Conservation (phyloP, 345 rosid species). For the Corchorus olitorius region DNA sequence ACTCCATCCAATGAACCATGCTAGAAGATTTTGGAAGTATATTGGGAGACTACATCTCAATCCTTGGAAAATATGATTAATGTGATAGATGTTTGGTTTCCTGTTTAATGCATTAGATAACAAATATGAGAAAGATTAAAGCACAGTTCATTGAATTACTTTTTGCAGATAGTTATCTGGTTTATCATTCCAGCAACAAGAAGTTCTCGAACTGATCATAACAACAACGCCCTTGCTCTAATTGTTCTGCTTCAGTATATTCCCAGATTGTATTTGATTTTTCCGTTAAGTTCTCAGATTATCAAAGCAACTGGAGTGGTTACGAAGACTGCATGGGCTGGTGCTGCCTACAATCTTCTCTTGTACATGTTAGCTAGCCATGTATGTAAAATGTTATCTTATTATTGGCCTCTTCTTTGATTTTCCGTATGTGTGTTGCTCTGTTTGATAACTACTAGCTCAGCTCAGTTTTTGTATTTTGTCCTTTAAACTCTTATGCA, state of each 20-base stretch:
- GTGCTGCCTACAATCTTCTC: constrained; percentile 88
- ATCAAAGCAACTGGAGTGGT: constrained; percentile 65
- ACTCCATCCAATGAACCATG: background rate
- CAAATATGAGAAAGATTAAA: constrained; percentile 14
- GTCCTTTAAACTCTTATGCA: background rate
- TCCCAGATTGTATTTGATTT: constrained; percentile 51
- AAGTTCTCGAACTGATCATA: constrained; percentile 11
- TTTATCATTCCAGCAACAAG: constrained; percentile 39
- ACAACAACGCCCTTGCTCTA: constrained; percentile 37
- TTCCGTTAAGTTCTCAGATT: constrained; percentile 53
- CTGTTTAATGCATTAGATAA: background rate
- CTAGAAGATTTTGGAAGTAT: background rate
- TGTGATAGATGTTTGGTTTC: background rate
- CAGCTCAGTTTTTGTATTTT: background rate
- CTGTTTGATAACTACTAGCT: background rate
- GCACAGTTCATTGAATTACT: background rate
- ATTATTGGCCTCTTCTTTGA: background rate
- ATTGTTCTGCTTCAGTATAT: constrained; percentile 49
- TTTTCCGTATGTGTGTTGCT: background rate
- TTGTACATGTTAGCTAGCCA: constrained; percentile 88
- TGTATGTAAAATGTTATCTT: constrained; percentile 52
- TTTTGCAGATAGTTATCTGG: constrained; percentile 56
- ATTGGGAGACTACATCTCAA: background rate
- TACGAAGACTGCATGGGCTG: constrained; percentile 93
- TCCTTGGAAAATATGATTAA: background rate